These are phyloP conservation scores for Buddleja alternifolia DNA, from an alignment of 257 asterid genomes.

Conservation along the genomic window DNA sequence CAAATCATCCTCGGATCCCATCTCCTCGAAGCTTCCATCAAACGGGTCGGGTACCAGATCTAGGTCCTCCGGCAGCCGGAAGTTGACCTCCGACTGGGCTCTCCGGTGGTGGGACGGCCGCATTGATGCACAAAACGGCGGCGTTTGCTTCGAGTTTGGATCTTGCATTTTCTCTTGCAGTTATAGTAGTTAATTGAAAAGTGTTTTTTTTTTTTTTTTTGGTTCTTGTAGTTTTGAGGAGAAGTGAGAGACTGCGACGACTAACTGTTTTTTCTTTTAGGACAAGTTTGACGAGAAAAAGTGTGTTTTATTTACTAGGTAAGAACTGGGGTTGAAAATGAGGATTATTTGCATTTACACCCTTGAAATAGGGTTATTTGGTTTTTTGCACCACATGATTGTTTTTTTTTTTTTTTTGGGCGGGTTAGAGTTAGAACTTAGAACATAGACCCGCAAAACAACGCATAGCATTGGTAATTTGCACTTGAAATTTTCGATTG, in stretches of 20 bases:
- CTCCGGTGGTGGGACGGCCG: conserved; percentile 83
- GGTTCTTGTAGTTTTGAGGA: not conserved
- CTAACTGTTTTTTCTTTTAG: conserved; percentile 8
- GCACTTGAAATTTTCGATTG: too few species aligned
- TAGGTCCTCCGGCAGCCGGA: conserved; percentile 79
- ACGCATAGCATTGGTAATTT: too few species aligned
- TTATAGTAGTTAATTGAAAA: conserved; percentile 1
- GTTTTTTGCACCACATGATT: too few species aligned
- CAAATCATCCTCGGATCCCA: conserved; percentile 94
- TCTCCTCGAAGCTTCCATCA: conserved; percentile 81
- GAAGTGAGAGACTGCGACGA: too few species aligned
- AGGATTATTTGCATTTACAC: too few species aligned
- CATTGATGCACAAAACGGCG: conserved; percentile 55
- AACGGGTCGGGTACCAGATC: conserved; percentile 81
- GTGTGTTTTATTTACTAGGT: not conserved
- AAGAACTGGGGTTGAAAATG: conserved; percentile 15
- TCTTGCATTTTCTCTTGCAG: conserved; percentile 68
- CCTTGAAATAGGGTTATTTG: too few species aligned
- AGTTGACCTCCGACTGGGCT: conserved; percentile 92
- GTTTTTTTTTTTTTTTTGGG: too few species aligned
- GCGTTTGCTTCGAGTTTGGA: conserved; percentile 58
- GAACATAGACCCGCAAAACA: too few species aligned
- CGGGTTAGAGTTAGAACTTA: too few species aligned
- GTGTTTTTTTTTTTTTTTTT: not conserved
- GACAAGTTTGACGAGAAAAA: conserved; percentile 28